A percentile compares a stretch with the other conserved stretches of the same genome.
Conservation (phyloP, 148 eudicot genomes). For the Diospyros lotus region DNA sequence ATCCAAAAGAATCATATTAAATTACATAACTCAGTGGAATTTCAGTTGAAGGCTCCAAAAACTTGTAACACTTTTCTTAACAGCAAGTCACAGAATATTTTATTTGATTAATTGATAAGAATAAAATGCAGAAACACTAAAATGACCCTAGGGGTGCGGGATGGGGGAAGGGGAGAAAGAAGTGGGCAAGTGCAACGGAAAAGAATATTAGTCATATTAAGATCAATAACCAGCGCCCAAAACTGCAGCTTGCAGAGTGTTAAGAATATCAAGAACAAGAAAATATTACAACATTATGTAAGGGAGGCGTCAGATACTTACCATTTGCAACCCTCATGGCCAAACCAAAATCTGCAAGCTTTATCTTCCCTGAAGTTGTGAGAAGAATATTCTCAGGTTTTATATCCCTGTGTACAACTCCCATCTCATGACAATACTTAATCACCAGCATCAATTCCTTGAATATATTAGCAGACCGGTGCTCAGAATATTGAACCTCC, state of each 20-base stretch:
- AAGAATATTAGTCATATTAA: neutral
- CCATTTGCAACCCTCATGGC: conserved; percentile 83
- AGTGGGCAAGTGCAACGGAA: too few species aligned
- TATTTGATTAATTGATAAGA: too few species aligned
- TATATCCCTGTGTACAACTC: conserved; percentile 86
- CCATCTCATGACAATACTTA: conserved; percentile 93
- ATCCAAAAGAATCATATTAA: too few species aligned
- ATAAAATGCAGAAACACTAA: too few species aligned
- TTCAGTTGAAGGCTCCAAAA: too few species aligned
- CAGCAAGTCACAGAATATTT: too few species aligned
- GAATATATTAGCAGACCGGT: conserved; percentile 53
- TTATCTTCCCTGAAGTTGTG: conserved; percentile 59
- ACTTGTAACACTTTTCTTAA: too few species aligned
- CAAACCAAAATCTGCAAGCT: conserved; percentile 89
- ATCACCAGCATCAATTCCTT: conserved; percentile 77
- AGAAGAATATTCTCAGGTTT: conserved; percentile 88
- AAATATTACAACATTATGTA: neutral
- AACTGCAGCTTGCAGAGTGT: neutral
- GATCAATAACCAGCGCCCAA: neutral
- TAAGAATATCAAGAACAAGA: neutral
- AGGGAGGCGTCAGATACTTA: conserved; percentile 18
- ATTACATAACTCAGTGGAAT: too few species aligned
- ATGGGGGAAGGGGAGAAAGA: too few species aligned
- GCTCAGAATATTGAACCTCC: conserved; percentile 65
- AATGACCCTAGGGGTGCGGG: too few species aligned